Base-by-base conservation (phyloP, 169 alveolate genomes). In the Cryptosporidium sp. region DNA sequence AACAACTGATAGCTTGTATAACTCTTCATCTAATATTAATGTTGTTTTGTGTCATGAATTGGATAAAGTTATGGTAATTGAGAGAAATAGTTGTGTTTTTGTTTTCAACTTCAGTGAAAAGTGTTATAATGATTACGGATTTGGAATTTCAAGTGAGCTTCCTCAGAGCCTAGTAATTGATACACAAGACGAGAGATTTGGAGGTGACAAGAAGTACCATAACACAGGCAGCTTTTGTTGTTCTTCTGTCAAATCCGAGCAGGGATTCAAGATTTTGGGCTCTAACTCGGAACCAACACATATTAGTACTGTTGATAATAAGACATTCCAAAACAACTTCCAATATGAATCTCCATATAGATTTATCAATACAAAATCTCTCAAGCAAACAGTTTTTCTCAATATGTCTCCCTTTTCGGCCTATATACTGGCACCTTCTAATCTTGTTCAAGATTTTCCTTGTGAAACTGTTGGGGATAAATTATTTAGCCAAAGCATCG, bases 21-120 rank as follows among this genome's bases (percentile, higher is more conserved):
- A 95, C 89, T 93, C 86, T 89, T 85, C 50, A 85, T 93, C 69
- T 91, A 92, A 68, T 94, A 94, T 55, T 86, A 95, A 86, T 85
- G 95, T 97, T 73, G 94, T 94, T 73, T 86, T 94, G 48, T 92
- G 94, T 85, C 95, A 92, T 62, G 96, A 94, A 43, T 93, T 89
- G 50, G 98, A 96, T 86, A 96, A 96, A 93, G 94, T 97, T 26
- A 91, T 96, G 62, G 95, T 94, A 45, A 93, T 95, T 85, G 98
- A 96, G 75, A 93, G 97, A 84, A 97, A 97, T 45, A 85, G 91
- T 26, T 93, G 96, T 50, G 89, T 96, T 29, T 96, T 97, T 84
- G 97, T 96, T 9, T 95, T 96, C 86, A 97, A 97, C 94, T 95
- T 96, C 93, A 91, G 93, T 84, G 94, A 93, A 8, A 84, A 69